Evolutionary conservation across 768 basidiomycete genomes (phyloP).

Genomic region (Pulveroboletus sp.): DNA sequence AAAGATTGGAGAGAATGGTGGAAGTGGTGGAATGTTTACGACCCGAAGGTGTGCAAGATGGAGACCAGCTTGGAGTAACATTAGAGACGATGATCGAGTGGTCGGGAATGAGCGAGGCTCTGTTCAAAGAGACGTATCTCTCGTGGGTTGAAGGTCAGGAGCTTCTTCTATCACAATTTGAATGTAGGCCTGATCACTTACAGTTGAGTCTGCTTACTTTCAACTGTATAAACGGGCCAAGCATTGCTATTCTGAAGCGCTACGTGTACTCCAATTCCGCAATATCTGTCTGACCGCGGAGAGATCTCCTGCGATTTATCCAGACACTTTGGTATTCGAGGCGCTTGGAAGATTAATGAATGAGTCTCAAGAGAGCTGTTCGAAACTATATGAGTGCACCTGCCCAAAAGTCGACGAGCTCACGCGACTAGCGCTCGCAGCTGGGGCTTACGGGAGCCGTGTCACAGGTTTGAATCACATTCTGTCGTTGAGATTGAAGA

Average conservation of each 20-base stretch:
- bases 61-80: conserved; percentile 58
- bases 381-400: conserved; percentile 70
- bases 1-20: conserved; percentile 45
- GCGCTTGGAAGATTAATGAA: conserved; percentile 73
- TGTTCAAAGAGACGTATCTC: conserved; percentile 66
- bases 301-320: conserved; percentile 14
- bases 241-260: conserved; percentile 78
- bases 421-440: conserved; percentile 54
- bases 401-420: conserved; percentile 76
- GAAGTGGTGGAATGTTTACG: conserved; percentile 51
- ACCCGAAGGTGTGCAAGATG: conserved; percentile 34
- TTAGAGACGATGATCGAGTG: conserved; percentile 70
- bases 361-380: conserved; percentile 69
- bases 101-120: conserved; percentile 50
- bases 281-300: conserved; percentile 52
- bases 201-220: conserved; percentile 74
- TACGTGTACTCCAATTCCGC: conserved; percentile 77
- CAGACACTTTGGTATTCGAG: conserved; percentile 33
- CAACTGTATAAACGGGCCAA: conserved; percentile 78
- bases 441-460: conserved; percentile 77
- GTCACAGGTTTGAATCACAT: conserved; percentile 60
- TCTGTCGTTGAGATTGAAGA: not conserved
- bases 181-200: not conserved
- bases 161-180: not conserved
- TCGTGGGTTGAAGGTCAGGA: conserved; percentile 74